Conservation (phyloP, 2,329 filamentous ascomycete genomes). For the Drechmeria coniospora region DNA sequence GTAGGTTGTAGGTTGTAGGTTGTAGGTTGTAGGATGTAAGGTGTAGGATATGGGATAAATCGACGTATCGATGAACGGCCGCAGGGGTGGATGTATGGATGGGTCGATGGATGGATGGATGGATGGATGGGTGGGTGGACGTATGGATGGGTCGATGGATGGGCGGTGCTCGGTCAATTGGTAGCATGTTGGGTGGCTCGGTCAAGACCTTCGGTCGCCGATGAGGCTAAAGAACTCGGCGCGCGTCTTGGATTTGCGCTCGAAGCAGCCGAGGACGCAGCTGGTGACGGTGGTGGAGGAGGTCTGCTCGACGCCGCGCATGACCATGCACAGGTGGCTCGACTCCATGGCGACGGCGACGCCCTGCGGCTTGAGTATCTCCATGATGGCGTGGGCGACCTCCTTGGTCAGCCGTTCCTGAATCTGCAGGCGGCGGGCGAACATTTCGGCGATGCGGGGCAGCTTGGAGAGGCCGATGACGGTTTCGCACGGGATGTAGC, state of each 20-base stretch:
- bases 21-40: not conserved
- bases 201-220: constrained; percentile 24
- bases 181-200: not conserved
- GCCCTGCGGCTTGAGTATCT: constrained; percentile 83
- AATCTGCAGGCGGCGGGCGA: constrained; percentile 80
- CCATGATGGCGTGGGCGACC: constrained; percentile 83
- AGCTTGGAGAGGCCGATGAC: constrained; percentile 94
- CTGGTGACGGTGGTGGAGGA: constrained; percentile 79
- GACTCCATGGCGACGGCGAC: constrained; percentile 97
- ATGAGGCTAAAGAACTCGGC: constrained; percentile 87
- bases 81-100: no score
- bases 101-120: not conserved
- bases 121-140: not conserved
- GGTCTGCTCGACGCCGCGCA: constrained; percentile 95
- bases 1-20: no score
- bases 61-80: not conserved
- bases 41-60: not conserved
- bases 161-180: not conserved
- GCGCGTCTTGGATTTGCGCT: constrained; percentile 79
- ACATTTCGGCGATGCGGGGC: constrained; percentile 93
- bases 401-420: constrained; percentile 95
- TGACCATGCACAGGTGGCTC: constrained; percentile 94
- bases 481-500: constrained; percentile 82
- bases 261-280: constrained; percentile 94
- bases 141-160: not conserved